Conservation (phyloP, 2,329 filamentous ascomycete species). For the Phialophora expanda region DNA sequence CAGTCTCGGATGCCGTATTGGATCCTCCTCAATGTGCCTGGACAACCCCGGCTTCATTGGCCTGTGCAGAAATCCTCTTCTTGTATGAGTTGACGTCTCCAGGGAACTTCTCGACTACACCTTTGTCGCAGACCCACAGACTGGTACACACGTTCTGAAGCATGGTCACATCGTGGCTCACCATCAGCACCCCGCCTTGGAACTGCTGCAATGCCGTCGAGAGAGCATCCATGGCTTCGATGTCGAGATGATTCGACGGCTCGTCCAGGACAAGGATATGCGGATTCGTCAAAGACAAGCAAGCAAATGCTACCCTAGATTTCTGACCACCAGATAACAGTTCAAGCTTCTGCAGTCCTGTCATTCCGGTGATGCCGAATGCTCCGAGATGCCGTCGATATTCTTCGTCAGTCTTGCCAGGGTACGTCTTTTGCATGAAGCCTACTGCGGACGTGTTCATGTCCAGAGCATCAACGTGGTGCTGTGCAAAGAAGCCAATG, state of each 20-base stretch:
- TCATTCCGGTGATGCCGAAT: slow-evolving; percentile 85
- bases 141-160: slow-evolving; percentile 92
- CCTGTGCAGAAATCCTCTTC: slow-evolving; percentile 90
- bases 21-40: slow-evolving; percentile 47
- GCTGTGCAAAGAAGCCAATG: slow-evolving; percentile 96
- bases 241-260: slow-evolving; percentile 97
- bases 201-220: slow-evolving; percentile 82
- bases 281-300: slow-evolving; percentile 87
- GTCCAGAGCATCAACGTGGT: slow-evolving; percentile 96
- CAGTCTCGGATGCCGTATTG: background rate
- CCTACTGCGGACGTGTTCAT: slow-evolving; percentile 85
- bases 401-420: slow-evolving; percentile 91
- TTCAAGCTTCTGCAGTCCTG: slow-evolving; percentile 93
- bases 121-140: slow-evolving; percentile 94
- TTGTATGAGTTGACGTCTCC: slow-evolving; percentile 97
- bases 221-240: slow-evolving; percentile 97
- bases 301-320: slow-evolving; percentile 97
- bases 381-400: slow-evolving; percentile 94
- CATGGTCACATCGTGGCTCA: slow-evolving; percentile 99
- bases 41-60: slow-evolving; percentile 85
- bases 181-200: slow-evolving; percentile 95
- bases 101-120: slow-evolving; percentile 93
- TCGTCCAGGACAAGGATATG: slow-evolving; percentile 98
- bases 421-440: slow-evolving; percentile 94
- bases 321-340: slow-evolving; percentile 96